phyloP scores from a whole-genome alignment of 768 basidiomycete species.

The Suillus weaverae region DNA sequence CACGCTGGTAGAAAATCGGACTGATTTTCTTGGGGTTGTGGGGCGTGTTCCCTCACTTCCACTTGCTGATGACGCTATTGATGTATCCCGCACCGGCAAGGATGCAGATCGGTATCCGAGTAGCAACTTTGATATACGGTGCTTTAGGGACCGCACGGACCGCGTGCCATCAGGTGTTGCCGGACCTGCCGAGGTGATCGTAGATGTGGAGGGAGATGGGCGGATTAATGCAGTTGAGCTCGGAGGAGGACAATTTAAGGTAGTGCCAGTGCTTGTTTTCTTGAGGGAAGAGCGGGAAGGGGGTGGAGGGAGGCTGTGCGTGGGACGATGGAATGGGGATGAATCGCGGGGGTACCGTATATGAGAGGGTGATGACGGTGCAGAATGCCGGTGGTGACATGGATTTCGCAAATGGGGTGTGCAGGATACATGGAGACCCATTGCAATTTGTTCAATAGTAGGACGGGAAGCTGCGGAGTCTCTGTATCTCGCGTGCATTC shows the following conservation, averaged over 20 bases:
- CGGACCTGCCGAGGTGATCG: constrained; percentile 35
- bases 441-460: constrained; percentile 74
- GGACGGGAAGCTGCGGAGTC: constrained; percentile 49
- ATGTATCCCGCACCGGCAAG: constrained; percentile 34
- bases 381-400: constrained; percentile 19
- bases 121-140: constrained; percentile 54
- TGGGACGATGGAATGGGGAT: constrained; percentile 21
- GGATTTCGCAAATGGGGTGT: constrained; percentile 63
- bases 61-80: constrained; percentile 30
- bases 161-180: constrained; percentile 26
- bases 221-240: constrained; percentile 16
- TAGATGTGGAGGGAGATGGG: constrained; percentile 31
- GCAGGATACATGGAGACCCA: constrained; percentile 76
- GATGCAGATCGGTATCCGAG: constrained; percentile 40
- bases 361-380: constrained; percentile 18
- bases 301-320: constrained; percentile 47
- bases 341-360: constrained; percentile 30
- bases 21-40: constrained; percentile 55
- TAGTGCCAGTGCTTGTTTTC: constrained; percentile 38
- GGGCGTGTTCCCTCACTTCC: constrained; percentile 37
- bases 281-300: constrained; percentile 68
- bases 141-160: constrained; percentile 41
- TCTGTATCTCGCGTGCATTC: constrained; percentile 37
- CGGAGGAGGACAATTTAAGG: constrained; percentile 23
- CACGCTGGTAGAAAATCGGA: constrained; percentile 57